Evolutionary conservation across 2,329 filamentous ascomycete genomes (phyloP), one percentile per base, ranked within the genome.

Genomic region (Diaporthe sp.): DNA sequence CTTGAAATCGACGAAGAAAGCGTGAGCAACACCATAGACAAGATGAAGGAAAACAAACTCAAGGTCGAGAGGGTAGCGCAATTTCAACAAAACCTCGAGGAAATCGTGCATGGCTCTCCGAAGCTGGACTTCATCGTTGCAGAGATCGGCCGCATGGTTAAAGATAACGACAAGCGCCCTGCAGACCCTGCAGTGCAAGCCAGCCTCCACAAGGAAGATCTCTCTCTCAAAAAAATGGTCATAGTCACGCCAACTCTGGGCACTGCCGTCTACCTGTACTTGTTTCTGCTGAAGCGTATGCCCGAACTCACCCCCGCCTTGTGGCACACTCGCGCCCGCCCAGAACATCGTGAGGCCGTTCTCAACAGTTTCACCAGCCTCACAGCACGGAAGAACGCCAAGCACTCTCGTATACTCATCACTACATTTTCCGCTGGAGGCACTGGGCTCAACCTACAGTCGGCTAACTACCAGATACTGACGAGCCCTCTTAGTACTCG

Each of bases 361-460:
- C 15, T 70, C 1, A 47, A 58, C 28, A 47, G 40, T 22, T 70
- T 55, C 22, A 8, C 28, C 0, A n/a, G 19, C 2, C 67, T 70
- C 4, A 57, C 67, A 6, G 52, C 52, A 9, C 35, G 64, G 25
- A 68, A 68, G 13, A 58, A 30, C 2, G 54, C 50, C 2, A 42
- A 15, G 17, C 67, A 70, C 25, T 70, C 50, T 0, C 35, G 22
- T 4, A 7, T 70, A 4, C 8, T 70, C 3, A 58, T 70, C 10
- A 58, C 67, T 4, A 19, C 67, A 9, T 70, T 47, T 17, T n/a
- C 52, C 1, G 19, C 7, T 4, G 67, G 52, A 1, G 67, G 67
- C 1, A 70, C 67, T 8, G 67, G 67, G 3, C 50, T 58, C 15
- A 70, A 70, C 25, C 1, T 70, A 5, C 67, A 70, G 28, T 42